A percentile compares a stretch with the other conserved stretches of the same genome.
These are phyloP conservation scores for Trametes polyzona DNA, from an alignment of 1,284 basidiomycete genomes.

Conservation along the genomic window DNA sequence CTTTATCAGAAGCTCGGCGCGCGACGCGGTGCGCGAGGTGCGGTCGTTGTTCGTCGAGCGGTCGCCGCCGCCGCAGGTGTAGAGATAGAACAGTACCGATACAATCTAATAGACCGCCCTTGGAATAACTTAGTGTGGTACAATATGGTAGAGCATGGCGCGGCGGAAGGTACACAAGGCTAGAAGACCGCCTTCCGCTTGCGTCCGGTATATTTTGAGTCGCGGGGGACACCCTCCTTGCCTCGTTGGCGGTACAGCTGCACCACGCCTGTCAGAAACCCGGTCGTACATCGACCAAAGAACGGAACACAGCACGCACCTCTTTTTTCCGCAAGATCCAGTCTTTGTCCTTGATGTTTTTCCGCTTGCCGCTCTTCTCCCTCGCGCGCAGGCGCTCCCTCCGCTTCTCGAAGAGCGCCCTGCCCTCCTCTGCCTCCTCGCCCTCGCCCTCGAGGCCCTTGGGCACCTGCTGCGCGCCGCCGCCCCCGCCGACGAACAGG, in stretches of 20 bases:
- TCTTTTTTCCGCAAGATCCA: constrained; percentile 89
- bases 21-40: constrained; percentile 63
- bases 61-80: constrained; percentile 5
- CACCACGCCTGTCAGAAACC: neutral
- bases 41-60: constrained; percentile 51
- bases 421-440: constrained; percentile 34
- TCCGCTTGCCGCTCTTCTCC: constrained; percentile 65
- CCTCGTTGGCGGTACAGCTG: constrained; percentile 82
- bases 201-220: constrained; percentile 83
- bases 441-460: constrained; percentile 75
- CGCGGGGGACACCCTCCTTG: constrained; percentile 77
- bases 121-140: constrained; percentile 16
- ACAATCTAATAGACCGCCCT: constrained; percentile 14
- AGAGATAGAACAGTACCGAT: constrained; percentile 22
- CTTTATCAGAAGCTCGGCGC: constrained; percentile 80
- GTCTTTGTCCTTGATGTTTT: constrained; percentile 67
- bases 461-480: constrained; percentile 64
- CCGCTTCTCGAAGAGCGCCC: constrained; percentile 67
- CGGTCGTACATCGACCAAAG: neutral
- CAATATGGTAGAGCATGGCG: neutral
- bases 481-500: constrained; percentile 82
- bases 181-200: constrained; percentile 73
- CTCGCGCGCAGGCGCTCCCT: constrained; percentile 57
- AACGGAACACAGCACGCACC: constrained; percentile 41
- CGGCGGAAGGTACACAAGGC: constrained; percentile 20